Evolutionary conservation across 108 stramenopile genomes (phyloP), one percentile per base, ranked within the genome.

Genomic region (Discostella stelligeroides): DNA sequence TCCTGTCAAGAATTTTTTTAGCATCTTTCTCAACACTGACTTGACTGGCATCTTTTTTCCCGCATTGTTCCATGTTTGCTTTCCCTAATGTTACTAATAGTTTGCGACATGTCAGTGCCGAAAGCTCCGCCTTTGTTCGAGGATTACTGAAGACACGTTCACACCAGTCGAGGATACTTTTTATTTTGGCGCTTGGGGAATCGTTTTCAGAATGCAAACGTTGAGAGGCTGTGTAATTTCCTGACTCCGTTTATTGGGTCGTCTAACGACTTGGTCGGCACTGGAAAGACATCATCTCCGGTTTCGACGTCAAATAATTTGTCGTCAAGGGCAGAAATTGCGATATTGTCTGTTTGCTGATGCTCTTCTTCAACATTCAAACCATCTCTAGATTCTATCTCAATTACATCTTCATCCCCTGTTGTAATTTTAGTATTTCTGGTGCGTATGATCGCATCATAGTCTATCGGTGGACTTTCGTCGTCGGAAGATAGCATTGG

Each of bases 131-230:
- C 20, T 59, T 37, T 7, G 27, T 72, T 60, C 14, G 30, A 13
- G 75, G 75, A 10, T n/a, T 54, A n/a, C 47, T 55, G 4, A 72
- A 30, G 39, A 70, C 46, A 17, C 75, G 75, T 54, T 66, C 64
- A 60, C 59, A 80, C 79, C 79, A 80, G 30, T 50, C 63, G 12
- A 81, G 63, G 18, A 80, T 61, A 37, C 70, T 66, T 10, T 76
- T 24, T 30, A 76, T 61, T 29, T 60, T 66, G 18, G 25, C 60
- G n/a, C 41, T 28, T 21, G 59, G 29, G 4, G 42, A 17, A 24
- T 46, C 39, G 29, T 55, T 38, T 8, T 41, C 42, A 1, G 34
- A 17, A 4, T 55, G 17, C 9, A 14, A 4, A 21, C 14, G 80
- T 81, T 15, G 80, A 61, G n/a, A 81, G 39, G 59, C 42, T 45